A percentile compares a stretch with the other conserved stretches of the same genome.
phyloP scores from a whole-genome alignment of 208 protist species.

The Trypanosoma vivax region DNA sequence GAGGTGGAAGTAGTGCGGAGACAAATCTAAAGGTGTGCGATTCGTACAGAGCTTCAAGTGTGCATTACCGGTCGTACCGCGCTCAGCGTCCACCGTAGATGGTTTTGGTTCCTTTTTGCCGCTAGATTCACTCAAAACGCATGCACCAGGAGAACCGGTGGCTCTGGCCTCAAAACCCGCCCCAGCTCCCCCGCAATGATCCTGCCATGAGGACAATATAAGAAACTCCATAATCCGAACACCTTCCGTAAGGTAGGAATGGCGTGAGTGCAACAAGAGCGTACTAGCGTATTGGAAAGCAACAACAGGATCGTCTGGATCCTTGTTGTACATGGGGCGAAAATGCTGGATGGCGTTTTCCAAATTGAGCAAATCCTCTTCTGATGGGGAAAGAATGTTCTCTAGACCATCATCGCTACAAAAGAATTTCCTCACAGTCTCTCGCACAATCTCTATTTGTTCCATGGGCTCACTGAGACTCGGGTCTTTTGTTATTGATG shows the following conservation, averaged over 20 bases:
- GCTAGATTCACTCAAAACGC: too few relatives aligned
- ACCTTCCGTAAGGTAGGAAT: slow-evolving; percentile 49
- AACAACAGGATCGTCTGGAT: slow-evolving; percentile 25
- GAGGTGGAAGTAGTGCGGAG: slow-evolving; percentile 68
- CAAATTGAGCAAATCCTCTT: slow-evolving; percentile 44
- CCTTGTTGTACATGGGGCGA: slow-evolving; percentile 22
- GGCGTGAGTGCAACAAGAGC: slow-evolving; percentile 55
- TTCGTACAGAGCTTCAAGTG: slow-evolving; percentile 1
- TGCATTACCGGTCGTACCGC: too few relatives aligned
- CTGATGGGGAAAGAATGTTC: slow-evolving; percentile 35
- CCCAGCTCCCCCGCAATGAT: slow-evolving; percentile 27
- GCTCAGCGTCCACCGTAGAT: too few relatives aligned
- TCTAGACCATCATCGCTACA: slow-evolving; percentile 35
- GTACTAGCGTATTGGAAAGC: slow-evolving; percentile 55
- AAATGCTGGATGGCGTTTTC: slow-evolving; percentile 35
- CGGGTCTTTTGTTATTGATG: slow-evolving; percentile 1
- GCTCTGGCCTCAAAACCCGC: too few relatives aligned
- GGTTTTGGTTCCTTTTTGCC: too few relatives aligned
- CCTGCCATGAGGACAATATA: slow-evolving; percentile 37
- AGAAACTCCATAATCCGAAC: slow-evolving; percentile 64
- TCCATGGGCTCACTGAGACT: not conserved
- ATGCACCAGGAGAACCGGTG: too few relatives aligned
- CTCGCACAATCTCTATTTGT: not conserved
- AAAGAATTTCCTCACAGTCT: slow-evolving; percentile 39
- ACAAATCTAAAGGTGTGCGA: slow-evolving; percentile 21